Percentiles rank a stretch among this genome's conserved stretches.
These are phyloP conservation scores for Ceratobasidium sp. DNA, from an alignment of 1,284 basidiomycete genomes.

Conservation along the genomic window DNA sequence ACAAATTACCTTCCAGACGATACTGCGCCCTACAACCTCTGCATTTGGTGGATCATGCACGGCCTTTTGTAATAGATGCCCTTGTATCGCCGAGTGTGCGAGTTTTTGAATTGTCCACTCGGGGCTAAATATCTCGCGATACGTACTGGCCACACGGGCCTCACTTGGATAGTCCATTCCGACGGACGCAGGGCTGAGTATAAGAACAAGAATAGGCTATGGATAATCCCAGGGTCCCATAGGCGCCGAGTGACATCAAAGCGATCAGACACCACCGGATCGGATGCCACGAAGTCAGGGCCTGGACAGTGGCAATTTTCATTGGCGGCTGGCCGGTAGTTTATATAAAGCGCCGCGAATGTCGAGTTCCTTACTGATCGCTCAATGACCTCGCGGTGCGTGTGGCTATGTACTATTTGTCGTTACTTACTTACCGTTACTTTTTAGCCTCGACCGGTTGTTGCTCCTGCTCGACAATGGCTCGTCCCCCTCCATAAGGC, in stretches of 20 bases:
- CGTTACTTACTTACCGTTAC: slow-evolving; percentile 18
- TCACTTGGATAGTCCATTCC: slow-evolving; percentile 22
- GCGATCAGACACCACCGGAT: slow-evolving; percentile 3
- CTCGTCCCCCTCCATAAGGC: slow-evolving; percentile 81
- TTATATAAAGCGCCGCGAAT: slow-evolving; percentile 34
- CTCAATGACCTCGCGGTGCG: slow-evolving; percentile 37
- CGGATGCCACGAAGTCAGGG: slow-evolving; percentile 15
- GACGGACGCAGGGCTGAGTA: not conserved
- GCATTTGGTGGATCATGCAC: slow-evolving; percentile 46
- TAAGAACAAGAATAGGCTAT: no score
- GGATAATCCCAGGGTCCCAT: not conserved
- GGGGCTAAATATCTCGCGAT: slow-evolving; percentile 64
- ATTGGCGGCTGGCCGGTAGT: not conserved
- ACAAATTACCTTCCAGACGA: slow-evolving; percentile 73
- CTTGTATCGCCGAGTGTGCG: slow-evolving; percentile 66
- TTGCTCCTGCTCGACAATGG: slow-evolving; percentile 89
- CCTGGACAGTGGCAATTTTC: slow-evolving; percentile 3
- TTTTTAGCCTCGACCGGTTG: slow-evolving; percentile 82
- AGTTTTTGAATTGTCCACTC: slow-evolving; percentile 64
- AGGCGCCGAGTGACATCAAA: slow-evolving; percentile 15
- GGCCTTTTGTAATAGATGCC: slow-evolving; percentile 57
- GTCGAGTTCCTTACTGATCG: slow-evolving; percentile 18
- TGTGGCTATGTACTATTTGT: slow-evolving; percentile 29
- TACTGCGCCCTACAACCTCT: slow-evolving; percentile 66
- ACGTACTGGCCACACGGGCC: slow-evolving; percentile 57